Evolutionary conservation across 768 basidiomycete genomes (phyloP).

Genomic region (Termitomyces sp.): DNA sequence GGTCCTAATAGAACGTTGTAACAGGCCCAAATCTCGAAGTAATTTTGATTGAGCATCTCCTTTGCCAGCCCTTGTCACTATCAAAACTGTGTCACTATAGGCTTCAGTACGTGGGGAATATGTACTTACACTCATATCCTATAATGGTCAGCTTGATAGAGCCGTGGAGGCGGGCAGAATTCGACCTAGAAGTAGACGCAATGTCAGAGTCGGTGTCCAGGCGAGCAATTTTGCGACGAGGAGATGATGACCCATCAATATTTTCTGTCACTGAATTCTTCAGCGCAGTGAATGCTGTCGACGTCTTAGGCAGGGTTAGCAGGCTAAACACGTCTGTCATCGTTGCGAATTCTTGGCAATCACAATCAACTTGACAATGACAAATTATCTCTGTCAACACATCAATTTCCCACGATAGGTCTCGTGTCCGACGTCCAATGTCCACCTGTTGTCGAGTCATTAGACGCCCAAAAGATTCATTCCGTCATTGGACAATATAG

Average conservation of each 20-base stretch:
- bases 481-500: too few relatives aligned
- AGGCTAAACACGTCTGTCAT: conserved; percentile 31
- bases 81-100: neutral
- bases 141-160: conserved; percentile 47
- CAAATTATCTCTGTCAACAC: too few relatives aligned
- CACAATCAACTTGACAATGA: neutral
- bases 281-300: conserved; percentile 44
- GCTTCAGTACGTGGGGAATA: neutral
- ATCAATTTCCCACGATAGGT: too few relatives aligned
- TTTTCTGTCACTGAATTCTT: conserved; percentile 33
- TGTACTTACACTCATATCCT: conserved; percentile 35
- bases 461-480: too few relatives aligned
- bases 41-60: conserved; percentile 21
- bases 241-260: conserved; percentile 48
- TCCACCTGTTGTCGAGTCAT: too few relatives aligned
- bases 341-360: neutral
- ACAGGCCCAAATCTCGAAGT: conserved; percentile 18
- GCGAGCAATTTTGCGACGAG: conserved; percentile 66
- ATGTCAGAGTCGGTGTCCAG: conserved; percentile 66
- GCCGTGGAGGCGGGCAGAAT: conserved; percentile 25
- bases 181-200: conserved; percentile 59
- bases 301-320: conserved; percentile 47
- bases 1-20: conserved; percentile 34
- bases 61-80: conserved; percentile 14
- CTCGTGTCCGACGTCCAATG: too few relatives aligned